Evolutionary conservation across 306 rosid genomes (phyloP).

Genomic region (Ormosia emarginata): DNA sequence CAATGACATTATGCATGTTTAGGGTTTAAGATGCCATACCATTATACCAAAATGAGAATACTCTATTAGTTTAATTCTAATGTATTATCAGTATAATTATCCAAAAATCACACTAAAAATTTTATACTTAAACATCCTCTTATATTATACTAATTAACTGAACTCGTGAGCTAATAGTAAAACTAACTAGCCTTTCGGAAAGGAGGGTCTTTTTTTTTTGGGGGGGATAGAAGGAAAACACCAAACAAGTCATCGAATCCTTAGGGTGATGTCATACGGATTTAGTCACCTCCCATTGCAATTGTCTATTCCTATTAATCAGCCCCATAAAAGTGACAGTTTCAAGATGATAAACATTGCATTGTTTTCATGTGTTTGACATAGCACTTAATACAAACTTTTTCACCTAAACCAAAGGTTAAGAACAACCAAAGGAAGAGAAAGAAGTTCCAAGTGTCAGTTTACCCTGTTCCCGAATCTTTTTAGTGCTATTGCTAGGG

Average conservation of each 20-base stretch:
- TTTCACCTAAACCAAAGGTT: neutral
- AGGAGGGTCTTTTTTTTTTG: too few species aligned
- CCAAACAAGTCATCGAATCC: slow-evolving; percentile 43
- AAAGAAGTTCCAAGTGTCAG: neutral
- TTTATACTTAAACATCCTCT: neutral
- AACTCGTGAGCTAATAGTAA: too few species aligned
- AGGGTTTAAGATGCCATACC: too few species aligned
- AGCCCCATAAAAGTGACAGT: slow-evolving; percentile 21
- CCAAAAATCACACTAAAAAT: neutral
- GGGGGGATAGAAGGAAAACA: neutral
- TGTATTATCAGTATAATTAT: neutral
- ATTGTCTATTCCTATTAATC: slow-evolving; percentile 26
- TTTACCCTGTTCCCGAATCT: neutral
- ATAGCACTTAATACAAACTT: neutral
- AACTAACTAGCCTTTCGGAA: neutral
- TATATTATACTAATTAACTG: too few species aligned
- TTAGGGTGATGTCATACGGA: slow-evolving; percentile 41
- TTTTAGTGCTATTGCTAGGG: neutral
- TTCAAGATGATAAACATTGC: slow-evolving; percentile 1
- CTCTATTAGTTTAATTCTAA: neutral
- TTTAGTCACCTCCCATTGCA: slow-evolving; percentile 16
- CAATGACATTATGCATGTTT: too few species aligned
- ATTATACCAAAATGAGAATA: too few species aligned
- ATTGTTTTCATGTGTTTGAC: slow-evolving; percentile 26
- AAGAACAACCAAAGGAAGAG: neutral